Evolutionary conservation across 441 rosid species (phyloP).

Genomic region (Breynia disticha): DNA sequence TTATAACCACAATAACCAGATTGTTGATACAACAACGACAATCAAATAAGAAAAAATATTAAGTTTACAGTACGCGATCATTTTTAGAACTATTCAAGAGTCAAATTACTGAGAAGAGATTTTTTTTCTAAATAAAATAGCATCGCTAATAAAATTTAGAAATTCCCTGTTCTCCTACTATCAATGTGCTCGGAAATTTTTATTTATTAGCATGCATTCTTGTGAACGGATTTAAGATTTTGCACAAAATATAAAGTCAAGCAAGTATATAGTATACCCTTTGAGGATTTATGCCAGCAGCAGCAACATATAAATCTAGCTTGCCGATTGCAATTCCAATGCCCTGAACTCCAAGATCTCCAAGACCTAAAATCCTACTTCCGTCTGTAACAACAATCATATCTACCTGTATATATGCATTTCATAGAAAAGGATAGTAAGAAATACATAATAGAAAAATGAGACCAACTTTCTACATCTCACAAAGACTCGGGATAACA

Average conservation of each 20-base stretch:
- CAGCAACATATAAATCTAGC: conserved; percentile 96
- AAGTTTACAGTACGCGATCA: no score
- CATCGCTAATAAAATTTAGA: no score
- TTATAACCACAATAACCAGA: no score
- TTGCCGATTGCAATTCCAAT: conserved; percentile 95
- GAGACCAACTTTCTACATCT: conserved; percentile 1
- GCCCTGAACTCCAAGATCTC: conserved; percentile 98
- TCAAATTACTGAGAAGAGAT: no score
- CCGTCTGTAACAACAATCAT: conserved; percentile 99
- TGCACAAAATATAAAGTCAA: not conserved
- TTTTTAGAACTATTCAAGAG: no score
- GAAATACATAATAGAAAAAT: not conserved
- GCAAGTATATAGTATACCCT: conserved; percentile 52
- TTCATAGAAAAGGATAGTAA: conserved; percentile 1
- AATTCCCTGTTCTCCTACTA: no score
- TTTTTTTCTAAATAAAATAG: no score
- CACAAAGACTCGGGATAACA: not conserved
- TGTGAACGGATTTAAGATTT: not conserved
- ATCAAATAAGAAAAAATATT: no score
- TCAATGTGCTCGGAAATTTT: no score
- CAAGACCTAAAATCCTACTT: conserved; percentile 97
- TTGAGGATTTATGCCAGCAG: conserved; percentile 99
- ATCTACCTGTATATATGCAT: conserved; percentile 76
- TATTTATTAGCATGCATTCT: no score
- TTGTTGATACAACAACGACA: no score